phyloP scores from a whole-genome alignment of 2,329 filamentous ascomycete species.

The Aspergillus novofumigatus region DNA sequence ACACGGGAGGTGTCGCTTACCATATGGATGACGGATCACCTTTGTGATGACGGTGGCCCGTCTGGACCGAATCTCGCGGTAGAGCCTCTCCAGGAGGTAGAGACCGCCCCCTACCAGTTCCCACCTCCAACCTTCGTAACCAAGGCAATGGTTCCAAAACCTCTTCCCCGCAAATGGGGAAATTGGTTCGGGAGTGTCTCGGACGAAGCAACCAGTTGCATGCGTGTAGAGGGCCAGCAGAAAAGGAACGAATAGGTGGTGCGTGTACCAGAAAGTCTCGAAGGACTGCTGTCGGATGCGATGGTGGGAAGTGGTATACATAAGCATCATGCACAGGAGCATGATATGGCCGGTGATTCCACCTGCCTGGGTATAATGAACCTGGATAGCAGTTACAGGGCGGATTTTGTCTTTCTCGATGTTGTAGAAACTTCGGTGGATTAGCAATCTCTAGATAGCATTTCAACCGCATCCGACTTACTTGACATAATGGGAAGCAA shows the following conservation, averaged over 20 bases:
- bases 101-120: constrained; percentile 81
- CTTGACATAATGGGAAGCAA: constrained; percentile 87
- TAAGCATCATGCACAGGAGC: constrained; percentile 97
- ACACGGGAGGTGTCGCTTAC: constrained; percentile 44
- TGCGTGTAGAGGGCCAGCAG: constrained; percentile 92
- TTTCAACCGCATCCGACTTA: constrained; percentile 40
- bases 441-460: constrained; percentile 19
- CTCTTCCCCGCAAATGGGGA: constrained; percentile 78
- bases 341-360: constrained; percentile 96
- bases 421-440: constrained; percentile 74
- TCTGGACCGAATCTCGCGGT: constrained; percentile 81
- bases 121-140: constrained; percentile 97
- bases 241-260: constrained; percentile 97
- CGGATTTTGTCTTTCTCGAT: constrained; percentile 83
- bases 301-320: constrained; percentile 92
- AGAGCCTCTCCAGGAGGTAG: constrained; percentile 83
- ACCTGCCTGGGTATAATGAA: constrained; percentile 84
- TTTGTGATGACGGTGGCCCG: constrained; percentile 85
- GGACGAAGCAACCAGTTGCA: constrained; percentile 92
- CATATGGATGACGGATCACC: constrained; percentile 92
- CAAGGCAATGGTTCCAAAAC: constrained; percentile 92
- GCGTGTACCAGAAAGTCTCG: constrained; percentile 99
- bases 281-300: constrained; percentile 95
- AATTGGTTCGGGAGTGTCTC: constrained; percentile 65
- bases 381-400: constrained; percentile 74